Base-by-base conservation (phyloP, 1,284 basidiomycete genomes). In the Amylostereum areolatum region DNA sequence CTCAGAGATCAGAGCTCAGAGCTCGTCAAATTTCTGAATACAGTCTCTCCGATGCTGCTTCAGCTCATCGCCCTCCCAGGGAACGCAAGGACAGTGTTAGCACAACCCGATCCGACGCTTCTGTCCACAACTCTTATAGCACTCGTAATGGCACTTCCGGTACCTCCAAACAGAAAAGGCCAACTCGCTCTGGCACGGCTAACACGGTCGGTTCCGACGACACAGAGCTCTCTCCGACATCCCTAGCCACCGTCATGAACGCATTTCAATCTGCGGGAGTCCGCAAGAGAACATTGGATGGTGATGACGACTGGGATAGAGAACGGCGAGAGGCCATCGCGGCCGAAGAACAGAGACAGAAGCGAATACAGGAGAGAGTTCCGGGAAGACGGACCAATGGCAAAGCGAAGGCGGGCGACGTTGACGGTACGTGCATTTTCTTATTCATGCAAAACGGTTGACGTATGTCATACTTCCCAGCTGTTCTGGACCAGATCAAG, bases 401-500 rank as follows among this genome's bases (percentile, higher is more conserved):
- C 37, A 79, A 74, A 57, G 70, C 78, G 44, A 77, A 73, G 58
- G 71, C 74, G 36, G 87, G 87, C 6, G 85, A 88, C 61, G 88
- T 89, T 58, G 87, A 89, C 60, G 85, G 87, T 89, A 59, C 55
- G 81, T 64, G 11, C 60, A n/a, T 57, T 61, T 36, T 40, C n/a
- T 31, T 47, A 24, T 24, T 33, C 28, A 27, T 34, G 28, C 37
- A 27, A 41, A 43, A 37, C n/a, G 47, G 27, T 37, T 27, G 29
- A 29, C 47, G 18, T 4, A 57, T 31, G 58, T 43, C 25, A 34
- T 25, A 30, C 6, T 34, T 12, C 49, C 0, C 57, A 93, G 91
- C 84, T 51, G 81, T 97, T 3, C 69, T 98, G 55, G 82, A 89
- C 54, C 81, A 89, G 63, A 89, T 97, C 54, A 83, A 81, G 59